Percentiles rank a stretch among this genome's conserved stretches.
These are phyloP conservation scores for Penicillium simplicissimum DNA, from an alignment of 495 filamentous ascomycete species.

Conservation along the genomic window DNA sequence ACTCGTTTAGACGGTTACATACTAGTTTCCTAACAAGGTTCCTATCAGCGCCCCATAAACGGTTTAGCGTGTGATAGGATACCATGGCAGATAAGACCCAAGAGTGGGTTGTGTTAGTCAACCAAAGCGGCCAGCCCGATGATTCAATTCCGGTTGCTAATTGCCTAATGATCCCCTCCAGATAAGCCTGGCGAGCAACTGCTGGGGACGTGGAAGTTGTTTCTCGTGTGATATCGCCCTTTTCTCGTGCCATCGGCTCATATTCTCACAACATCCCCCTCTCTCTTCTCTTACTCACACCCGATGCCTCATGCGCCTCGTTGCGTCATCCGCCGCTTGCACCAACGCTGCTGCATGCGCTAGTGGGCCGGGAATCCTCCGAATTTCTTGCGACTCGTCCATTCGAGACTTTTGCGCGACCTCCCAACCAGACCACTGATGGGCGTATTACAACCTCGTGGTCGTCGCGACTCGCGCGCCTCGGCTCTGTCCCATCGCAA, in stretches of 20 bases:
- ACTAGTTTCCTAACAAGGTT: no score
- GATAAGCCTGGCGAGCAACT: conserved; percentile 2
- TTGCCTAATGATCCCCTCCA: background rate
- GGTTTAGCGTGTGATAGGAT: conserved; percentile 12
- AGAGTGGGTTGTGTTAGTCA: conserved; percentile 10
- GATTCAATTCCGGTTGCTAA: conserved; percentile 11
- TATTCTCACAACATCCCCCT: background rate
- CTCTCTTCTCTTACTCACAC: background rate
- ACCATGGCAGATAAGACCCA: background rate
- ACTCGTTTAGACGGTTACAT: no score
- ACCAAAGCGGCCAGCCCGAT: conserved; percentile 3
- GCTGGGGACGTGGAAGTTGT: background rate
- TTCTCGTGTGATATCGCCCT: background rate
- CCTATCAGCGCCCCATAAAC: background rate
- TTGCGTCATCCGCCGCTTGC: conserved; percentile 28
- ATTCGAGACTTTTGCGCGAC: conserved; percentile 16
- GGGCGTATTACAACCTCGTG: conserved; percentile 40
- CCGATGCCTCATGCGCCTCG: conserved; percentile 3
- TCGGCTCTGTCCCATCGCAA: conserved; percentile 31
- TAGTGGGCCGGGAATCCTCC: conserved; percentile 26
- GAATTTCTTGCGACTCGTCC: conserved; percentile 7
- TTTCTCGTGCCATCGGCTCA: background rate
- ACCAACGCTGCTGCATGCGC: conserved; percentile 25
- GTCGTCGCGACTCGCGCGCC: conserved; percentile 38
- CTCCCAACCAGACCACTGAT: conserved; percentile 18